These are phyloP conservation scores for Solanum hybrid DNA, from an alignment of 305 asterid genomes.

Conservation along the genomic window DNA sequence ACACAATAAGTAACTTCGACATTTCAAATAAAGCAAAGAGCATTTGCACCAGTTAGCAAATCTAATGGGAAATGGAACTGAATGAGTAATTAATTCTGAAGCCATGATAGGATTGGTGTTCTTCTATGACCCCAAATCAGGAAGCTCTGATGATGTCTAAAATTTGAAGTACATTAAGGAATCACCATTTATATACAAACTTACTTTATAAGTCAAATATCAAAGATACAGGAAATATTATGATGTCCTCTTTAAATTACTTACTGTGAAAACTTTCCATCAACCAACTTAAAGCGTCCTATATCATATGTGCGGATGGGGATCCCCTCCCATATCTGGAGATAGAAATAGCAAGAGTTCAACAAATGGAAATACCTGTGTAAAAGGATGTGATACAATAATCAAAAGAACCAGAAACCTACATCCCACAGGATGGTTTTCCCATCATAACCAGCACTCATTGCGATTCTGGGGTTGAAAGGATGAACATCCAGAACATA, in stretches of 20 bases:
- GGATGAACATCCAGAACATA: conserved; percentile 99
- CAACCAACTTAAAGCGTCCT: conserved; percentile 90
- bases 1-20: neutral
- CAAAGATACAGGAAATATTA: neutral
- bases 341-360: conserved; percentile 17
- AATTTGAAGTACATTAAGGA: neutral
- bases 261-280: conserved; percentile 97
- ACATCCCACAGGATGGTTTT: conserved; percentile 97
- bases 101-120: neutral
- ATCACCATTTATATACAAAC: neutral
- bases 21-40: conserved; percentile 2
- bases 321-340: conserved; percentile 94
- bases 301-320: conserved; percentile 75
- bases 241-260: conserved; percentile 16
- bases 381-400: conserved; percentile 4
- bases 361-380: conserved; percentile 17
- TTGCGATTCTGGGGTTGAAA: conserved; percentile 95
- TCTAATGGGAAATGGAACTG: conserved; percentile 1
- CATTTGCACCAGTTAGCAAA: conserved; percentile 2
- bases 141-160: neutral
- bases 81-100: neutral
- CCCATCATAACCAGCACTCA: conserved; percentile 99
- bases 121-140: neutral
- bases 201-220: neutral
- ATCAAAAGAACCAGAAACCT: conserved; percentile 36